A percentile compares a stretch with the other conserved stretches of the same genome.
Conservation (phyloP, 106 monocot genomes). For the Dendrobium catenatum region DNA sequence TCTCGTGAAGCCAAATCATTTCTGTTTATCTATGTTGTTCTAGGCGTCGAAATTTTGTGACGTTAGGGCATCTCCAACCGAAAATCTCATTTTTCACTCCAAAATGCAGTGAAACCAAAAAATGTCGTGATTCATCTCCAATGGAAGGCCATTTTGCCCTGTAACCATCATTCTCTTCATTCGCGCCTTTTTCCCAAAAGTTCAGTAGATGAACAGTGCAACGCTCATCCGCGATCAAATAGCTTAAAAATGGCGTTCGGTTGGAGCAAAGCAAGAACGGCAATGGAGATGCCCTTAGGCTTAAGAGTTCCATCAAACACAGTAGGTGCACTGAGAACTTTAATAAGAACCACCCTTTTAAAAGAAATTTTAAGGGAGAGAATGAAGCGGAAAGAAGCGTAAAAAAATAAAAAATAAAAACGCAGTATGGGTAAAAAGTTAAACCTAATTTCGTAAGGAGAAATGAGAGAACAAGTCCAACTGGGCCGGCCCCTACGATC, state of each 20-base stretch:
- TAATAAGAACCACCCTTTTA: background rate
- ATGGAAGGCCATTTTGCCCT: too few relatives aligned
- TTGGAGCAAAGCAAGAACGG: too few relatives aligned
- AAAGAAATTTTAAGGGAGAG: background rate
- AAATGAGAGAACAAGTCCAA: slow-evolving; percentile 81
- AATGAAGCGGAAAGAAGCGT: background rate
- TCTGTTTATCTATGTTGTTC: background rate
- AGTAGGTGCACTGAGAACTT: background rate
- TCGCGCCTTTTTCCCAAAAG: too few relatives aligned
- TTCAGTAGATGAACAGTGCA: too few relatives aligned
- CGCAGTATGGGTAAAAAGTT: background rate
- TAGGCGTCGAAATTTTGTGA: background rate
- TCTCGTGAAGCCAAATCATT: background rate
- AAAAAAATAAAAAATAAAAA: background rate
- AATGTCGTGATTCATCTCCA: too few relatives aligned
- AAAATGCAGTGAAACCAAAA: too few relatives aligned
- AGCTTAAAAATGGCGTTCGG: too few relatives aligned
- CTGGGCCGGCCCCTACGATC: slow-evolving; percentile 93
- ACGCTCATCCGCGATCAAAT: too few relatives aligned
- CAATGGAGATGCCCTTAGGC: too few relatives aligned
- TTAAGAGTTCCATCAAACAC: background rate
- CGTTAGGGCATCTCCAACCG: too few relatives aligned
- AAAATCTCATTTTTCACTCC: too few relatives aligned
- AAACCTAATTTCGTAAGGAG: slow-evolving; percentile 91
- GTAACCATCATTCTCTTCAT: too few relatives aligned